Percentiles rank a stretch among this genome's conserved stretches.
Conservation (phyloP, 306 rosid genomes). For the Acacia melanoxylon region DNA sequence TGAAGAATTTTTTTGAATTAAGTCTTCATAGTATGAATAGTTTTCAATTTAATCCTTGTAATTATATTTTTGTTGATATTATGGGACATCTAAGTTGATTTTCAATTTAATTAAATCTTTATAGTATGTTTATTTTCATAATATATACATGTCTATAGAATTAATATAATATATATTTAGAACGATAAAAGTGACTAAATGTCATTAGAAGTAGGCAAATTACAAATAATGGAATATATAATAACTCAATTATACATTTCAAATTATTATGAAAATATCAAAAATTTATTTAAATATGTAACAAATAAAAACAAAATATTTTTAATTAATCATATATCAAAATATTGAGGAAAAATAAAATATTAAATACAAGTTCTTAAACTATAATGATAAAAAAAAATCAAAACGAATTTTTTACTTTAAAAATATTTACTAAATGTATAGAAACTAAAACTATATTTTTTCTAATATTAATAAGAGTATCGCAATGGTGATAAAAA, state of each 20-base stretch:
- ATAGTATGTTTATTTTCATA: neutral
- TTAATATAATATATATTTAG: neutral
- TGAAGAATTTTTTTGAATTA: neutral
- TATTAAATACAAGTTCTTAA: neutral
- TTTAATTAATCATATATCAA: neutral
- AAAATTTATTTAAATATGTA: neutral
- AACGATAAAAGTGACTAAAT: neutral
- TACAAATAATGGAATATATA: neutral
- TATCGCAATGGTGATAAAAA: neutral
- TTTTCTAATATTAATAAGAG: neutral
- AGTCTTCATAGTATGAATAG: neutral
- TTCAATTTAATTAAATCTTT: too few relatives aligned
- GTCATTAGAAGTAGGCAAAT: neutral
- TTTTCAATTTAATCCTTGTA: neutral
- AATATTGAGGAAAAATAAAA: neutral
- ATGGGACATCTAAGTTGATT: neutral
- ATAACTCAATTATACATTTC: neutral
- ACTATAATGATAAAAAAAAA: neutral
- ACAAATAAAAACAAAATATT: neutral
- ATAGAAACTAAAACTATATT: too few relatives aligned
- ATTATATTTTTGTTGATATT: neutral
- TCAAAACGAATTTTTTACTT: too few relatives aligned
- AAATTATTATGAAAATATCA: neutral
- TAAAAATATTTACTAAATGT: too few relatives aligned
- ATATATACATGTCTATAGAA: neutral